These are phyloP conservation scores for Anethum foeniculum DNA, from an alignment of 140 eudicot species.

Conservation along the genomic window DNA sequence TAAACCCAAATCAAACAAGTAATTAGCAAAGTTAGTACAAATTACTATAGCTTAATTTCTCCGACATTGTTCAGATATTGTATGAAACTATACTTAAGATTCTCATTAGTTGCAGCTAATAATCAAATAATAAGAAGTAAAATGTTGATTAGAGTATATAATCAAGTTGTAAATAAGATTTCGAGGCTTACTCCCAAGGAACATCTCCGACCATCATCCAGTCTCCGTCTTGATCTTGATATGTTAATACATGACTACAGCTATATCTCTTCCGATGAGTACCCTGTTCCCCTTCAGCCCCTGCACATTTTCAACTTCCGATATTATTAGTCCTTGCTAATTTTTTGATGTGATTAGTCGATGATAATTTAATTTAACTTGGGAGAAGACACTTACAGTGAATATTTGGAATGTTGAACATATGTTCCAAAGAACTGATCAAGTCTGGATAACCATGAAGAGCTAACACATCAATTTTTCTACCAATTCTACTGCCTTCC, in stretches of 20 bases:
- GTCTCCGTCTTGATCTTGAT: constrained; percentile 18
- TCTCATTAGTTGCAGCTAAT: neutral
- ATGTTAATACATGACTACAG: constrained; percentile 13
- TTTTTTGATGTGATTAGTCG: neutral
- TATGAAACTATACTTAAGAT: neutral
- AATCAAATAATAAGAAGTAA: neutral
- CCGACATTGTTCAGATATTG: neutral
- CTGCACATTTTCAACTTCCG: neutral
- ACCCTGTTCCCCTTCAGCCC: constrained; percentile 14
- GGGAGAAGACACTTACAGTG: constrained; percentile 2
- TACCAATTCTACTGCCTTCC: constrained; percentile 7
- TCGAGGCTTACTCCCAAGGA: constrained; percentile 19
- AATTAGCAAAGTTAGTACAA: neutral
- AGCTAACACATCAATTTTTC: constrained; percentile 8
- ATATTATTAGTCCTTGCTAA: neutral
- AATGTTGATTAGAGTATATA: neutral
- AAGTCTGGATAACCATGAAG: constrained; percentile 1
- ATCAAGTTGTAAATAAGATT: neutral
- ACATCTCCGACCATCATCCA: constrained; percentile 24
- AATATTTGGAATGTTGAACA: constrained; percentile 5
- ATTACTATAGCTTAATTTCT: neutral
- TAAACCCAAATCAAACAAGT: neutral
- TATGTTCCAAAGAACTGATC: constrained; percentile 4
- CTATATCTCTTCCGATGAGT: neutral
- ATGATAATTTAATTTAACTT: neutral